phyloP scores from a whole-genome alignment of 768 basidiomycete species.

The Pleurotus platypus region DNA sequence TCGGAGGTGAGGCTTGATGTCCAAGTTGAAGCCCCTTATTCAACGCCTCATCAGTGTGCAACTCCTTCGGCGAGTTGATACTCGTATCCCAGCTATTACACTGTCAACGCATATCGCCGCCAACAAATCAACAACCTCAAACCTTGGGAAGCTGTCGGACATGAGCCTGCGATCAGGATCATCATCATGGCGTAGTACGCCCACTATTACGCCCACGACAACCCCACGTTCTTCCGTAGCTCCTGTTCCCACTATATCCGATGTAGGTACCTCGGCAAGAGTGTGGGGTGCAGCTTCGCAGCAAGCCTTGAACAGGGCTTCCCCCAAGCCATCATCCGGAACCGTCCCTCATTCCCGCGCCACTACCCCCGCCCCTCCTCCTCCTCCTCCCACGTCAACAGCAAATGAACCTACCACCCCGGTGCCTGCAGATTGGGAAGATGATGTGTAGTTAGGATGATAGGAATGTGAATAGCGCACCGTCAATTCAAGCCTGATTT shows the following conservation, averaged over 20 bases:
- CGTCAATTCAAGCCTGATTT: too few species aligned
- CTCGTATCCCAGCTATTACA: constrained; percentile 69
- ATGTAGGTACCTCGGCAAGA: constrained; percentile 13
- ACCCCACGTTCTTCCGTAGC: not conserved
- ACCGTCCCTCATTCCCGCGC: constrained; percentile 5
- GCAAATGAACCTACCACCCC: constrained; percentile 10
- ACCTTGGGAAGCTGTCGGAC: constrained; percentile 61
- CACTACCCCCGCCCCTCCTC: not conserved
- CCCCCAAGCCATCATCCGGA: constrained; percentile 10
- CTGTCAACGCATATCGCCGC: constrained; percentile 48
- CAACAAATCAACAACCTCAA: constrained; percentile 25
- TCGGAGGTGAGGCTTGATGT: constrained; percentile 41
- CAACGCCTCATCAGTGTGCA: constrained; percentile 54
- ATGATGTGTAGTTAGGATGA: constrained; percentile 30
- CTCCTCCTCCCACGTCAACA: not conserved
- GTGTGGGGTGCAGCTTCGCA: constrained; percentile 21
- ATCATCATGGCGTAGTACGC: constrained; percentile 20
- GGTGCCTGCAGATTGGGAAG: constrained; percentile 57
- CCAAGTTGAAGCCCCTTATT: not conserved
- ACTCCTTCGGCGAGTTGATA: constrained; percentile 78
- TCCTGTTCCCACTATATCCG: not conserved
- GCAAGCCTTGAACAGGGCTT: constrained; percentile 10
- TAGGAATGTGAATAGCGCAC: too few species aligned
- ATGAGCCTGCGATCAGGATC: constrained; percentile 30
- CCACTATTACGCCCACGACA: constrained; percentile 10